Evolutionary conservation across 1,284 basidiomycete genomes (phyloP).

Genomic region (Inonotus obliquus): DNA sequence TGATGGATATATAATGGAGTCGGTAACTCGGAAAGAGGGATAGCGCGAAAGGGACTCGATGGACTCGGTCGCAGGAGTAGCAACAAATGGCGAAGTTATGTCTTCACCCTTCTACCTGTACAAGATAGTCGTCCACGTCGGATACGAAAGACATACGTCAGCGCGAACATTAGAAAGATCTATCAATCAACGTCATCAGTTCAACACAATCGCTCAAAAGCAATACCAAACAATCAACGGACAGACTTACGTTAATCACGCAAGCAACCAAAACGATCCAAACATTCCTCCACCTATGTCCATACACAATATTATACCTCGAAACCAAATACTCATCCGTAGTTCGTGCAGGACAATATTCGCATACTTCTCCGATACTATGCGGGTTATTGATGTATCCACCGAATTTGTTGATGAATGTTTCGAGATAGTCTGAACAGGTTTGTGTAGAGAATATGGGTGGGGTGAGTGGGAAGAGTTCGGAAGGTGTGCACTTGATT

Average conservation of each 20-base stretch:
- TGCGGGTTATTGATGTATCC: constrained; percentile 65
- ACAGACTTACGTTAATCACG: constrained; percentile 16
- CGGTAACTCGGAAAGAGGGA: no score
- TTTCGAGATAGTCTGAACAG: constrained; percentile 54
- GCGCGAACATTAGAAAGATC: constrained; percentile 2
- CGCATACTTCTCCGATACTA: constrained; percentile 32
- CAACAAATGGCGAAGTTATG: background rate
- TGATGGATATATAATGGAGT: no score
- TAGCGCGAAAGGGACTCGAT: background rate
- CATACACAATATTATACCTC: constrained; percentile 32
- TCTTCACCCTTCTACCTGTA: background rate
- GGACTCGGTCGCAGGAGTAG: background rate
- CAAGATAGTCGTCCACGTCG: constrained; percentile 24
- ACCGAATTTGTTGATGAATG: constrained; percentile 48
- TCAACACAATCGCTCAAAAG: no score
- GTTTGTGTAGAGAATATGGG: constrained; percentile 53
- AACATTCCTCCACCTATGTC: constrained; percentile 19
- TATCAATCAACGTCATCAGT: background rate
- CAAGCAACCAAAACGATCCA: constrained; percentile 12
- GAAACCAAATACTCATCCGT: constrained; percentile 12
- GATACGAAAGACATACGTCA: constrained; percentile 11
- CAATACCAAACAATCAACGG: no score
- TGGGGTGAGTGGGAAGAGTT: constrained; percentile 48
- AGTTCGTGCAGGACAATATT: constrained; percentile 30
- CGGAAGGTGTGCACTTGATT: constrained; percentile 41